Conservation (phyloP, 2,329 filamentous ascomycete species). For the Trichophyton schoenleinii region DNA sequence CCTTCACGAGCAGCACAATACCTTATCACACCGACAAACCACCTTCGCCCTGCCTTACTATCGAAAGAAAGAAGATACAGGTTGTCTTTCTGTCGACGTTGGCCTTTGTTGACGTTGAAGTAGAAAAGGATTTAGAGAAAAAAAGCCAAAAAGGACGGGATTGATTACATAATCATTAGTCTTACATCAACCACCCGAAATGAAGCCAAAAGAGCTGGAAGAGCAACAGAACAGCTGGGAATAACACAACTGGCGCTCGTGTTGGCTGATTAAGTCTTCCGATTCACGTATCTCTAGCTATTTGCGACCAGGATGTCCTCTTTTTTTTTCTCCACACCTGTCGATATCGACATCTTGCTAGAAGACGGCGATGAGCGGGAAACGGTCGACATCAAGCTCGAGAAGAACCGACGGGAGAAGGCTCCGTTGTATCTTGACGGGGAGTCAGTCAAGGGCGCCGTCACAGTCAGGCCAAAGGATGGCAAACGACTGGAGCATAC, state of each 20-base stretch:
- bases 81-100: background rate
- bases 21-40: too few relatives aligned
- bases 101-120: background rate
- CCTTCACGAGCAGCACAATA: background rate
- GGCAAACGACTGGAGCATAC: conserved; percentile 96
- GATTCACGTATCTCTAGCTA: background rate
- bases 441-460: conserved; percentile 91
- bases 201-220: background rate
- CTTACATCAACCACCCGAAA: background rate
- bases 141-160: background rate
- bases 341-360: conserved; percentile 97
- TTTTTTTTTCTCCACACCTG: conserved; percentile 95
- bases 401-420: conserved; percentile 95
- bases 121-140: background rate
- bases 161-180: background rate
- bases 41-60: too few relatives aligned
- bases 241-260: background rate
- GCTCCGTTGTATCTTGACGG: conserved; percentile 95
- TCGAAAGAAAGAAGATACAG: background rate
- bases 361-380: conserved; percentile 87
- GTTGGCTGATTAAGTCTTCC: background rate
- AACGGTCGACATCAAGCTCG: conserved; percentile 94
- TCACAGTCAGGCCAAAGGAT: conserved; percentile 93
- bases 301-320: conserved; percentile 59
- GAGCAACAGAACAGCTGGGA: background rate